Evolutionary conservation across 768 basidiomycete genomes (phyloP), one percentile per base, ranked within the genome.

Genomic region (Mycena alexandri): DNA sequence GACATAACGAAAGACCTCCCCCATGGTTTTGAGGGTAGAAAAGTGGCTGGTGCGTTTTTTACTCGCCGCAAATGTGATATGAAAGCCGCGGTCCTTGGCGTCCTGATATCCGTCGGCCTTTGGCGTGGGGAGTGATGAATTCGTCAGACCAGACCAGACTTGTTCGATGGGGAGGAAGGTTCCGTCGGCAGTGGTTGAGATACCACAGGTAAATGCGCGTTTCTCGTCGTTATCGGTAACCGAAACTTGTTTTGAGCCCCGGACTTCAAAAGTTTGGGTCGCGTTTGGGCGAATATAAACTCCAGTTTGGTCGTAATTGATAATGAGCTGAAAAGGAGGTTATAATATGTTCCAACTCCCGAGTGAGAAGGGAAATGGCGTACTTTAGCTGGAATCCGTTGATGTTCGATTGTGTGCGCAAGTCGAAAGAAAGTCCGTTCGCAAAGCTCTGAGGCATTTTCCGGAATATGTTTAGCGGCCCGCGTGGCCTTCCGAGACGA

Each of bases 21-120:
- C 61, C 69, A 73, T 73, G 8, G 58, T 72, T 22, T 73, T 73
- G 5, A 70, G 29, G 1, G 61, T 71, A 12, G 70, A 72, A 24
- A 68, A 73, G 38, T 71, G 69, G 34, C 48, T 72, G 2, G 55
- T 56, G 2, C 38, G 36, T 25, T 63, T 66, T 2, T 57, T 42
- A 33, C 73, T 73, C 3, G 70, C 65, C 9, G 66, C 63, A 53
- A 69, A 70, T 12, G 56, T 19, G 33, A 73, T 65, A 34, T 72
- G 33, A 34, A 73, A 72, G 0, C 73, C 69, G 16, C 56, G 3
- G 3, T 52, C 54, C 0, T 3, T 5, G 0, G 68, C 72, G 8
- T 58, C 50, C 0, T 36, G 8, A 64, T 73, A 71, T 3, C 62
- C 29, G 5, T 33, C 38, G n/a, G 57, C 57, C 0, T 34, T 61